Conservation (phyloP, 2,329 filamentous ascomycete genomes). For the Colletotrichum zoysiae region DNA sequence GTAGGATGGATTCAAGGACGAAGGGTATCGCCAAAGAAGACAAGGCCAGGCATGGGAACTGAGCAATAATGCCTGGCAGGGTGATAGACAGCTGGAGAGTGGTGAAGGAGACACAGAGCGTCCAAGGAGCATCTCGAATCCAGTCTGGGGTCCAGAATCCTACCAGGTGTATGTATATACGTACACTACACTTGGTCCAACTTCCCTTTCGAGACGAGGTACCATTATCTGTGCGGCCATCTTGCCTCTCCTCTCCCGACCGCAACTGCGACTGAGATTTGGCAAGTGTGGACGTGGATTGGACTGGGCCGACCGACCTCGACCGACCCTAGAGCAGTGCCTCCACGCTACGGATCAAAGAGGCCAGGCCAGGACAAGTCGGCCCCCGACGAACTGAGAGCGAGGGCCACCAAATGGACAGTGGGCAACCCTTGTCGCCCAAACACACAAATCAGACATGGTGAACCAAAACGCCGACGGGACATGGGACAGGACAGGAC, state of each 20-base stretch:
- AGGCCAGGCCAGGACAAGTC: constrained; percentile 28
- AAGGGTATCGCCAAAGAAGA: constrained; percentile 7
- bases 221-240: constrained; percentile 20
- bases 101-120: background rate
- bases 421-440: constrained; percentile 19
- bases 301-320: constrained; percentile 29
- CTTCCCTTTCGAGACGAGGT: constrained; percentile 15
- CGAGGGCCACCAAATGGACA: constrained; percentile 27
- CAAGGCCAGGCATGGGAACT: constrained; percentile 2
- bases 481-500: background rate
- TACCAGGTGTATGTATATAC: background rate
- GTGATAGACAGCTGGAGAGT: background rate
- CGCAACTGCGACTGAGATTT: constrained; percentile 37
- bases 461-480: constrained; percentile 13
- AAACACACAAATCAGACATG: constrained; percentile 27
- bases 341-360: constrained; percentile 31
- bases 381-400: constrained; percentile 28
- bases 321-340: constrained; percentile 29
- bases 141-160: background rate
- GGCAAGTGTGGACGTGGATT: constrained; percentile 16
- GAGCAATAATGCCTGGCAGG: background rate
- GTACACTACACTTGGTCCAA: background rate
- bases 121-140: background rate
- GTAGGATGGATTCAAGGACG: constrained; percentile 5
- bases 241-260: constrained; percentile 33